Percentiles rank a stretch among this genome's conserved stretches.
Conservation (phyloP, 2,329 filamentous ascomycete species). For the Zasmidium angulare region DNA sequence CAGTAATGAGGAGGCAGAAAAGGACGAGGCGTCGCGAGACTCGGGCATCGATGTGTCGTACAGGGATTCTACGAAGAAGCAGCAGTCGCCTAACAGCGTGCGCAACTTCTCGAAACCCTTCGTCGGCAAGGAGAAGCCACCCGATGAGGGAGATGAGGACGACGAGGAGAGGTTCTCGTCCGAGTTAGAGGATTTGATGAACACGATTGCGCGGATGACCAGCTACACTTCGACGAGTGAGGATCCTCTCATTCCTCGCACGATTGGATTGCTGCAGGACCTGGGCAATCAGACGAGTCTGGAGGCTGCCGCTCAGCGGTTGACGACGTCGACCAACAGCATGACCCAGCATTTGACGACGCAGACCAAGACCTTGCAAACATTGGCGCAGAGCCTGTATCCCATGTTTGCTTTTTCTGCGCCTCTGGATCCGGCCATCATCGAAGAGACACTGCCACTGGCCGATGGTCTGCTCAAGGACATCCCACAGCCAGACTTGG, state of each 20-base stretch:
- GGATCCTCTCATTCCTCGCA: conserved; percentile 35
- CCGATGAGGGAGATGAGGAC: conserved; percentile 23
- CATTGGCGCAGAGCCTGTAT: conserved; percentile 66
- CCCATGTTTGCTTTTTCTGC: conserved; percentile 59
- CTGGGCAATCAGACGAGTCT: conserved; percentile 35
- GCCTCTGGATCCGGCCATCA: conserved; percentile 62
- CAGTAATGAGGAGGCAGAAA: conserved; percentile 20
- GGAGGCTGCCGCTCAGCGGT: conserved; percentile 34
- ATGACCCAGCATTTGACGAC: conserved; percentile 71
- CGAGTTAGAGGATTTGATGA: conserved; percentile 38
- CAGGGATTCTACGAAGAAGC: conserved; percentile 33
- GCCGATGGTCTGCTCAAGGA: conserved; percentile 64
- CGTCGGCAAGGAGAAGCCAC: conserved; percentile 18
- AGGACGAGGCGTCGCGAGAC: conserved; percentile 42
- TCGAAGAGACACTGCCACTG: conserved; percentile 69
- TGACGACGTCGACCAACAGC: conserved; percentile 38
- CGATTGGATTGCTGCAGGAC: conserved; percentile 34
- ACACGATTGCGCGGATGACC: conserved; percentile 34
- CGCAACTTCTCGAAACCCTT: conserved; percentile 36
- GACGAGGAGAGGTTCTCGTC: conserved; percentile 41
- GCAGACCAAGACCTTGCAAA: conserved; percentile 74
- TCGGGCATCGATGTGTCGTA: conserved; percentile 48
- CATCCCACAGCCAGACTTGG: conserved; percentile 66
- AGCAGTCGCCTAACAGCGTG: conserved; percentile 54
- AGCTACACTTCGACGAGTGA: conserved; percentile 29